These are phyloP conservation scores for Ilyonectria robusta DNA, from an alignment of 2,329 filamentous ascomycete species.

Conservation along the genomic window DNA sequence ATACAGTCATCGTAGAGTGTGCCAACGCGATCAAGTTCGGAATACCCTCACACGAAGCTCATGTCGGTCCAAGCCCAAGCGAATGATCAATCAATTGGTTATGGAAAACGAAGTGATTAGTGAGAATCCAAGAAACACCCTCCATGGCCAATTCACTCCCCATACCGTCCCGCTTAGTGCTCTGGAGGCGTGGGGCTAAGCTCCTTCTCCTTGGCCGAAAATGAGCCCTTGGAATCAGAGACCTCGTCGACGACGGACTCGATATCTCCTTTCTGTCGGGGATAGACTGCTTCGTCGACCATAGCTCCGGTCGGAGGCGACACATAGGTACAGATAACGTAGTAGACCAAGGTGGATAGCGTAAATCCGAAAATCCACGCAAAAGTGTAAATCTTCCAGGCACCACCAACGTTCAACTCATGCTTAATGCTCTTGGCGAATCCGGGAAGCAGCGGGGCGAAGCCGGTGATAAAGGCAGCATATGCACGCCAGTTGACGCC, in stretches of 20 bases:
- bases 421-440: slow-evolving; percentile 6
- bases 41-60: not conserved
- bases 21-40: not conserved
- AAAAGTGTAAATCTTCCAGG: slow-evolving; percentile 15
- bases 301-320: slow-evolving; percentile 5
- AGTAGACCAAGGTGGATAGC: slow-evolving; percentile 8
- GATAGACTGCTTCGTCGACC: slow-evolving; percentile 13
- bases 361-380: slow-evolving; percentile 13
- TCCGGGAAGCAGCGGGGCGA: not conserved
- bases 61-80: not conserved
- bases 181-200: slow-evolving; percentile 5
- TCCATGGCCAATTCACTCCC: not conserved
- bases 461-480: not conserved
- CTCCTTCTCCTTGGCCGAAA: slow-evolving; percentile 12
- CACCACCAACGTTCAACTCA: not conserved
- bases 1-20: not conserved
- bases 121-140: not conserved
- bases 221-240: slow-evolving; percentile 15
- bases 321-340: slow-evolving; percentile 18
- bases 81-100: slow-evolving; percentile 2
- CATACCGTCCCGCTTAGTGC: not conserved
- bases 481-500: slow-evolving; percentile 7
- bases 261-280: slow-evolving; percentile 6
- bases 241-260: slow-evolving; percentile 7
- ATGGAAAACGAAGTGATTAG: not conserved